These are phyloP conservation scores for Botryotinia globosa DNA, from an alignment of 2,329 filamentous ascomycete species.

Conservation along the genomic window DNA sequence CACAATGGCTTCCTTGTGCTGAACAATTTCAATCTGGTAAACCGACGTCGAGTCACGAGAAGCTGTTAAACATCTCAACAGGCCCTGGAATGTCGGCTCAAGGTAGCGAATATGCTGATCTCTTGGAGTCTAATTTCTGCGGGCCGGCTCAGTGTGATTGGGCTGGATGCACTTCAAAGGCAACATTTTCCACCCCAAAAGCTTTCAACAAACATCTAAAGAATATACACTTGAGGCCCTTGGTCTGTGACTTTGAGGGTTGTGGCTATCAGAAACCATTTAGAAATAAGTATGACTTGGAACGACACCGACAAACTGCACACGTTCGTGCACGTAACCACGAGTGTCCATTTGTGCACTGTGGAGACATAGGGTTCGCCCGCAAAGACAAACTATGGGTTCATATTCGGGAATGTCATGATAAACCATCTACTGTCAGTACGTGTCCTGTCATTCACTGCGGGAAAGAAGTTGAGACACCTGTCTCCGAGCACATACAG, in stretches of 20 bases:
- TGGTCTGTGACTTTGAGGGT: neutral
- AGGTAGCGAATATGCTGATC: neutral
- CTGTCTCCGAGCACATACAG: constrained; percentile 14
- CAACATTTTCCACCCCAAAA: neutral
- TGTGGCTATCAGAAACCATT: constrained; percentile 18
- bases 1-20: neutral
- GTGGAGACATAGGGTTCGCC: neutral
- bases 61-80: neutral
- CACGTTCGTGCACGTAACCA: neutral
- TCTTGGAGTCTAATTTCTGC: neutral
- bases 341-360: constrained; percentile 5
- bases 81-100: neutral
- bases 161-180: neutral
- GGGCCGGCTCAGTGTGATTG: neutral
- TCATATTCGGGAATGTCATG: neutral
- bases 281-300: constrained; percentile 16
- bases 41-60: neutral
- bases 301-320: constrained; percentile 1
- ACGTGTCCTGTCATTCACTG: neutral
- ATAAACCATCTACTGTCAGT: neutral
- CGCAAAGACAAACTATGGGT: constrained; percentile 12
- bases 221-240: constrained; percentile 9
- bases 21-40: neutral
- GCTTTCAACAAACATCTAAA: neutral
- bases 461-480: neutral